Base-by-base conservation (phyloP, 306 rosid genomes). In the Calophaca sinica region DNA sequence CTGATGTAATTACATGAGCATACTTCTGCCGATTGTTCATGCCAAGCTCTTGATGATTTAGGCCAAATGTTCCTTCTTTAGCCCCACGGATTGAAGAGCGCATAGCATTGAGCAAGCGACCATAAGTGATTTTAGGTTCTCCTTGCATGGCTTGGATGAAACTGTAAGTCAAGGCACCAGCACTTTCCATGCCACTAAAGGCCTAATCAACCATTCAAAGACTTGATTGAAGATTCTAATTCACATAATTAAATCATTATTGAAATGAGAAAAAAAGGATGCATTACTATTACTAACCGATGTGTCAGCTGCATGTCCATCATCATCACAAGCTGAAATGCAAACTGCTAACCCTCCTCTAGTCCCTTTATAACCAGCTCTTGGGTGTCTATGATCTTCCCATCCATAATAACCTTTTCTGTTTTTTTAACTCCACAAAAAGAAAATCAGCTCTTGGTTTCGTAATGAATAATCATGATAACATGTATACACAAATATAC, bases 111-210 rank as follows among this genome's bases (percentile, higher is more conserved):
- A 87, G 61, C 80, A 90, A 73, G 9, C 57, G 72, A 6, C 93
- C 88, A 53, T 90, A 90, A 4, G 86, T 85, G 35, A 81, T 48
- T 52, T 84, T 79, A 1, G 87, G 77, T 68, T 81, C 83, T 29
- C 65, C 82, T 77, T 91, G 85, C 80, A 72, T 79, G 44, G 89
- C 83, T 82, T 82, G 88, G 62, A 88, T 88, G 76, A 88, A 86
- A 80, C 87, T 85, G 33, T 76, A 91, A 4, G 96, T 91, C 86
- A 91, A 73, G 8, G 89, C 96, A 8, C 96, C 96, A 7, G 83
- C 50, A 3, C 74, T 68, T 7, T 76, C 68, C 31, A 38, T 83
- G 8, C 89, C 83, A 2, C 85, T 49, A 0, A 90, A 78, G 49
- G 86, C 93, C 91, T 90, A 53, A 62, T 9, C 9, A 68, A 62